Base-by-base conservation (phyloP, 192 early-diverging fungal species). In the Polychytrium aggregatum region DNA sequence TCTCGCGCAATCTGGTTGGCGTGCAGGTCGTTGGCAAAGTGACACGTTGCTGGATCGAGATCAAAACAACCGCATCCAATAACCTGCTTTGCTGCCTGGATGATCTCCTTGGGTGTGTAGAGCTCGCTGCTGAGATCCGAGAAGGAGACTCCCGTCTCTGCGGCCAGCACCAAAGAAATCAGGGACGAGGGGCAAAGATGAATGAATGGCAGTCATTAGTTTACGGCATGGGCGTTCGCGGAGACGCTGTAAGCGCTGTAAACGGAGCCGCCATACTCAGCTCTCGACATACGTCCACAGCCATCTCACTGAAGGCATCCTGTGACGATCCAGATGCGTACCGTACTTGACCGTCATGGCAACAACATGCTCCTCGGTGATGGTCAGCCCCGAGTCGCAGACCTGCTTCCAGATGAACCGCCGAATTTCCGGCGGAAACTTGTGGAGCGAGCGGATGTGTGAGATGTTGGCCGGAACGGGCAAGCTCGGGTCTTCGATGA, bases 391-490 rank as follows among this genome's bases (percentile, higher is more conserved):
- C 13, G 54, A 49, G 1, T 66, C 49, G 28, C 55, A 57, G 2
- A 69, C 51, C 18, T 47, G 40, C 34, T 59, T 60, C 67, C 67
- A 69, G 25, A 69, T 65, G 26, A 37, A 46, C 5, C 67, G 46
- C 9, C 67, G 50, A 5, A 57, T 46, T 14, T 65, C 63, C 3
- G 67, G 51, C 16, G 62, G 40, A 38, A 57, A 69, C 43, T 65
- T 64, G 52, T 69, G 67, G 10, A 69, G 41, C 9, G 63, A 61
- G n/a, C 67, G 57, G 27, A 69, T 62, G 37, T 69, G 67, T 9
- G 67, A 69, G 18, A 69, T 69, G 50, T 60, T 65, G 6, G 55
- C 63, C n/a, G 67, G 67, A 8, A 65, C 52, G 10, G 58, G 67
- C 1, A 69, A 46, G 4, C 51, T 58, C 16, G 48, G 18, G 47